Evolutionary conservation across 2,329 filamentous ascomycete genomes (phyloP).

Genomic region (Beauveria asiatica): DNA sequence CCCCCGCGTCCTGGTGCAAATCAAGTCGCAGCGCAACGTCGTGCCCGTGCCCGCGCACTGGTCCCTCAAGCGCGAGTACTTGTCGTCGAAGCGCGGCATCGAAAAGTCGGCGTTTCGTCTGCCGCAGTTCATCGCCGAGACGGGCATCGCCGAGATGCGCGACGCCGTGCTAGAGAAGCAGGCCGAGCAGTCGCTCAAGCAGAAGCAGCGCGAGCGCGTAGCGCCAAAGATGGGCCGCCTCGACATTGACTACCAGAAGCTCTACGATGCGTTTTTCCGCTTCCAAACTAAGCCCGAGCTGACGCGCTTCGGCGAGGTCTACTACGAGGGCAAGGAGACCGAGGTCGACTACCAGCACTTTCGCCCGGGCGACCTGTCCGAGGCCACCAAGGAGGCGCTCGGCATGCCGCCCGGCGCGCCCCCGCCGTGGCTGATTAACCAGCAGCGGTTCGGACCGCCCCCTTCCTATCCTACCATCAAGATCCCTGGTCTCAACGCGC

Average conservation of each 20-base stretch:
- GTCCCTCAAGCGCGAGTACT: conserved; percentile 92
- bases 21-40: conserved; percentile 91
- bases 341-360: conserved; percentile 91
- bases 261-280: conserved; percentile 97
- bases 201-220: conserved; percentile 90
- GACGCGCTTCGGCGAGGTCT: conserved; percentile 95
- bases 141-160: conserved; percentile 95
- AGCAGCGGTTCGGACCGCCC: conserved; percentile 86
- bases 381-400: conserved; percentile 83
- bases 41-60: conserved; percentile 92
- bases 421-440: conserved; percentile 94
- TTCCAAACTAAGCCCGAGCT: conserved; percentile 94
- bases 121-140: conserved; percentile 95
- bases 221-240: conserved; percentile 94
- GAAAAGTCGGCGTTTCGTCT: conserved; percentile 91
- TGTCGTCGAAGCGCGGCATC: conserved; percentile 93
- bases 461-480: conserved; percentile 94
- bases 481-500: conserved; percentile 88
- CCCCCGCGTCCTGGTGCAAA: conserved; percentile 79
- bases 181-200: conserved; percentile 81
- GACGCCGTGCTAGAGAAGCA: conserved; percentile 95
- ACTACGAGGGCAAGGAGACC: conserved; percentile 97
- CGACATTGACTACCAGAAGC: conserved; percentile 96
- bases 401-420: conserved; percentile 90
- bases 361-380: conserved; percentile 80